Conservation (phyloP, 2,329 filamentous ascomycete genomes). For the Cryphonectria parasitica region DNA sequence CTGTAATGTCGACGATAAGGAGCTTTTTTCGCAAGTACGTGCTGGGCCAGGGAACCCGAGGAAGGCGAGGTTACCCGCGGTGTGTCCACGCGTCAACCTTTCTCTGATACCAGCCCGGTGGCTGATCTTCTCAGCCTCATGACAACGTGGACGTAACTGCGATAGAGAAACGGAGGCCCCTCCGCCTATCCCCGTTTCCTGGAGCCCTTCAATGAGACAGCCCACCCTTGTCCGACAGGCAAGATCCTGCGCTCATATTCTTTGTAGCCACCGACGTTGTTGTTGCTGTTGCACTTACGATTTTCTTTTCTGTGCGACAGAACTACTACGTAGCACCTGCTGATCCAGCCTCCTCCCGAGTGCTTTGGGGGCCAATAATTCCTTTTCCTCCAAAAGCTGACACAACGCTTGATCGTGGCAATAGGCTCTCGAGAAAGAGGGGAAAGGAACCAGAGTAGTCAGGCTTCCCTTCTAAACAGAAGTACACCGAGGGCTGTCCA, state of each 20-base stretch:
- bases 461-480: not conserved
- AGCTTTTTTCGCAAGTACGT: not conserved
- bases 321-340: not conserved
- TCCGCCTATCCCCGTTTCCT: not conserved
- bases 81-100: constrained; percentile 25
- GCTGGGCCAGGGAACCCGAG: constrained; percentile 1
- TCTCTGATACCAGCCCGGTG: constrained; percentile 9
- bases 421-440: constrained; percentile 2
- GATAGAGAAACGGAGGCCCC: not conserved
- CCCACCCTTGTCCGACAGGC: constrained; percentile 10
- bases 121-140: constrained; percentile 4
- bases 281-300: not conserved
- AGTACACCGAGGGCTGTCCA: not conserved
- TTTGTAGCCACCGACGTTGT: not conserved
- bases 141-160: not conserved
- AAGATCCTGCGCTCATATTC: constrained; percentile 4
- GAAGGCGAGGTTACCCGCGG: constrained; percentile 1
- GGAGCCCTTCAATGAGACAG: constrained; percentile 4
- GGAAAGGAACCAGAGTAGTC: not conserved
- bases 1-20: constrained; percentile 1
- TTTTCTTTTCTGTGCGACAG: no score
- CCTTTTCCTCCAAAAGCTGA: not conserved
- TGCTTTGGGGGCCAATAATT: not conserved
- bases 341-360: constrained; percentile 7
- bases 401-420: constrained; percentile 5